Base-by-base conservation (phyloP, 202 grass and related monocot genomes). In the Brachypodium distachyon region DNA sequence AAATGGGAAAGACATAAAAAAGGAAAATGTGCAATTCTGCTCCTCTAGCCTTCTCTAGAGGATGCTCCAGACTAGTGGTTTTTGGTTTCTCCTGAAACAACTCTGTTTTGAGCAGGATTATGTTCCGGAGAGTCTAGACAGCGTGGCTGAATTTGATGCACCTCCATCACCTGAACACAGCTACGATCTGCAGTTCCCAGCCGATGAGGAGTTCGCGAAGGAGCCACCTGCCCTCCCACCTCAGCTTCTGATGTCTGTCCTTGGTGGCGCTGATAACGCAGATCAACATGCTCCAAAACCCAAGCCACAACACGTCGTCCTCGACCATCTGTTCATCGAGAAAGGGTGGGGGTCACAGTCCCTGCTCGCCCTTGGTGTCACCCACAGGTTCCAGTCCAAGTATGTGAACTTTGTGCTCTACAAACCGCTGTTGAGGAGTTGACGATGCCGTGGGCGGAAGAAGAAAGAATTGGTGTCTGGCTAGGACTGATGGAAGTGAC, bases 371-470 rank as follows among this genome's bases (percentile, higher is more conserved):
- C 91, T 99, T 6, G 84, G 96, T 0, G 31, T 93, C 77, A 96
- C 89, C 26, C 92, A 99, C 42, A 51, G 96, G 55, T 96, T 99
- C 41, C 54, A 85, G 27, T 96, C 91, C 5, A 99, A 99, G 76
- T 93, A 89, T 38, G 96, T 96, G 41, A 96, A 90, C 73, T 75
- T 93, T n/a, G 96, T 96, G 73, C 83, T 96, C 36, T 99, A 99
- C 60, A 99, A 99, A 50, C 96, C 89, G 4, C 72, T 94, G 61
- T 53, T 88, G 56, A 76, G 33, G 61, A 90, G 85, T 70, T 92
- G 77, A 92, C 19, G 4, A 13, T 19, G 58, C 11, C 10, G 37
- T 9, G 6, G 18, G 6, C 5, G 38, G 18, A 64, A 62, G 67
- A 18, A 53, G 42, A 47, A 77, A 28, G 28, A 2, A 40, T 9